Percentiles rank a stretch among this genome's conserved stretches.
These are phyloP conservation scores for Ceratorhiza oryzae-sativae DNA, from an alignment of 1,284 basidiomycete species.

Conservation along the genomic window DNA sequence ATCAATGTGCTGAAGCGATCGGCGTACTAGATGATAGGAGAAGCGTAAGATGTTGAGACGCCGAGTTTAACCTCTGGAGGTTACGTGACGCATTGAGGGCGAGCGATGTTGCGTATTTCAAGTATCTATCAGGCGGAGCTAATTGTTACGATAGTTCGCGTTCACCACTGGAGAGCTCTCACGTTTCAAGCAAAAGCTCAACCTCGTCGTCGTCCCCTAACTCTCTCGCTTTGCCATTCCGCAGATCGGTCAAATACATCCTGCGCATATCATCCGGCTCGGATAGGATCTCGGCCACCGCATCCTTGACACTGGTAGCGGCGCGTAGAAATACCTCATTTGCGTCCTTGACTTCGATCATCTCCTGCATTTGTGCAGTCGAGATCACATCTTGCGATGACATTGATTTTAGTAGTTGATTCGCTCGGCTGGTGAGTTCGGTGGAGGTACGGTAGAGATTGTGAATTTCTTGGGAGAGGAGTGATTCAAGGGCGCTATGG, in stretches of 20 bases:
- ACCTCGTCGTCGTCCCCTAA: conserved; percentile 39
- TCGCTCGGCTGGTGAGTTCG: conserved; percentile 35
- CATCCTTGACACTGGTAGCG: conserved; percentile 37
- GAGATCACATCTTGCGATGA: conserved; percentile 41
- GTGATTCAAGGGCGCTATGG: conserved; percentile 35
- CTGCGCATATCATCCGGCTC: conserved; percentile 40
- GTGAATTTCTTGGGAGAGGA: conserved; percentile 38
- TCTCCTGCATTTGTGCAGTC: conserved; percentile 40
- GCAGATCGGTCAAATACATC: conserved; percentile 39
- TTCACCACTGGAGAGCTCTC: background rate
- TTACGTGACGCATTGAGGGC: conserved; percentile 39
- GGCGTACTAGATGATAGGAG: conserved; percentile 40
- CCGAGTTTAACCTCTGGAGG: conserved; percentile 37
- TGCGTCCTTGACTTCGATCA: conserved; percentile 41
- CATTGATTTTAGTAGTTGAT: conserved; percentile 35
- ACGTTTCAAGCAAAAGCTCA: conserved; percentile 40
- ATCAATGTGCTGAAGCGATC: background rate
- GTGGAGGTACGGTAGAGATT: conserved; percentile 31
- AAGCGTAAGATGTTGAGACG: conserved; percentile 39
- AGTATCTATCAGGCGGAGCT: conserved; percentile 23
- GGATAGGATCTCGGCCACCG: conserved; percentile 34
- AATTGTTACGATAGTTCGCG: background rate
- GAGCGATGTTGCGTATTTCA: conserved; percentile 38
- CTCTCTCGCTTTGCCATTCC: conserved; percentile 17
- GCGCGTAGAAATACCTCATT: conserved; percentile 38